Base-by-base conservation (phyloP, 1,284 basidiomycete genomes). In the Porodaedalea pini region DNA sequence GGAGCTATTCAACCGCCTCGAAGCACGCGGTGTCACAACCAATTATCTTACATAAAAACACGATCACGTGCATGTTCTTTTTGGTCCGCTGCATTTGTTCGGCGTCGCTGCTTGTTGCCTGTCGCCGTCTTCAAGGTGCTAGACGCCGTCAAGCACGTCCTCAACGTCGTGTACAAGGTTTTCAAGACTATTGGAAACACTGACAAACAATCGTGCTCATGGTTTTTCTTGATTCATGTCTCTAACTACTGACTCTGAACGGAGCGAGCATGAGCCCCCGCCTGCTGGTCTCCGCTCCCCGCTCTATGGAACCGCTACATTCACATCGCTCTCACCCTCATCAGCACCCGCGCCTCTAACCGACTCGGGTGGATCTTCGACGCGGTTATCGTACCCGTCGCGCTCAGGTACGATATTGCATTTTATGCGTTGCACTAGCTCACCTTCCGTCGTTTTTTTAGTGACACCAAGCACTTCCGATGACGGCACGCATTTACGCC, bases 221-320 rank as follows among this genome's bases (percentile, higher is more conserved):
- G 51, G 40, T 44, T 44, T 43, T 54, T 54, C 25, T 45, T 51
- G 41, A 41, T 57, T 27, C 19, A 57, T 57, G 56, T 57, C 56
- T 57, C 27, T 57, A 40, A 51, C 39, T 57, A 57, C 49, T 44
- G 41, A 57, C 49, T 57, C 56, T 52, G 57, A 59, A 17, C 44
- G 52, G 52, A 55, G 57, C 29, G 57, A 55, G 53, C 57, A 59
- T n/a, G 57, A 59, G 27, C 57, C 57, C 19, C 31, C 57, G 53
- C 34, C 39, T 19, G 6, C 51, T 51, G 58, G 58, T 39, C 58
- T 60, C 32, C 58, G 58, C 43, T 79, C 78, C 34, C 78, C 78
- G 15, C 66, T 77, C 2, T 78, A 73, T 60, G 78, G 78, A 61
- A 78, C 78, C 25, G 76, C 78, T 29, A 80, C 78, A 1, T 80